These are phyloP conservation scores for Inga leiocalycina DNA, from an alignment of 306 rosid genomes.

Conservation along the genomic window DNA sequence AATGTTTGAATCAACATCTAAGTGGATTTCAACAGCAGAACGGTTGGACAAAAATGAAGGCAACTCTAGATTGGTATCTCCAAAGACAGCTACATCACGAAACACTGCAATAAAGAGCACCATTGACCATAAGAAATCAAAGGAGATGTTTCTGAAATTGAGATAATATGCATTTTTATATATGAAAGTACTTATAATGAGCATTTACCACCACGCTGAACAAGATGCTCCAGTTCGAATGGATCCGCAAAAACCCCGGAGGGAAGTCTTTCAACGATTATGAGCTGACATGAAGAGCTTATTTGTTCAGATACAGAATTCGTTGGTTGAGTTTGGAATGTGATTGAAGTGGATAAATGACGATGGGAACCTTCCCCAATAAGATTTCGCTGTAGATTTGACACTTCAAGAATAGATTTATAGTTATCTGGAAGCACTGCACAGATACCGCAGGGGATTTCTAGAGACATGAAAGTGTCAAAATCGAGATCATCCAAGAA, in stretches of 20 bases:
- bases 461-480: conserved; percentile 56
- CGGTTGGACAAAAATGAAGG: conserved; percentile 83
- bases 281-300: conserved; percentile 51
- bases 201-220: conserved; percentile 70
- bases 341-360: conserved; percentile 54
- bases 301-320: conserved; percentile 41
- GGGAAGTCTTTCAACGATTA: conserved; percentile 74
- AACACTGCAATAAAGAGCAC: conserved; percentile 50
- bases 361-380: conserved; percentile 86
- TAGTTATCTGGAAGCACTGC: conserved; percentile 42
- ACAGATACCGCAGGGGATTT: conserved; percentile 50
- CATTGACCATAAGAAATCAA: conserved; percentile 20
- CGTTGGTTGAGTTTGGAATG: conserved; percentile 35
- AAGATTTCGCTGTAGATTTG: conserved; percentile 50
- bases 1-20: conserved; percentile 46
- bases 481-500: conserved; percentile 54
- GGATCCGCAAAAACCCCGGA: conserved; percentile 85
- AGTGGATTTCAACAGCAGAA: conserved; percentile 81
- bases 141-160: conserved; percentile 9
- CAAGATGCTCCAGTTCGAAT: conserved; percentile 81
- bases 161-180: background rate
- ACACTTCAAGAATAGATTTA: conserved; percentile 39
- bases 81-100: conserved; percentile 67
- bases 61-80: conserved; percentile 84
- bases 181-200: conserved; percentile 5